These are phyloP conservation scores for Paramecium octaurelia DNA, from an alignment of 73 alveolate genomes.

Conservation along the genomic window DNA sequence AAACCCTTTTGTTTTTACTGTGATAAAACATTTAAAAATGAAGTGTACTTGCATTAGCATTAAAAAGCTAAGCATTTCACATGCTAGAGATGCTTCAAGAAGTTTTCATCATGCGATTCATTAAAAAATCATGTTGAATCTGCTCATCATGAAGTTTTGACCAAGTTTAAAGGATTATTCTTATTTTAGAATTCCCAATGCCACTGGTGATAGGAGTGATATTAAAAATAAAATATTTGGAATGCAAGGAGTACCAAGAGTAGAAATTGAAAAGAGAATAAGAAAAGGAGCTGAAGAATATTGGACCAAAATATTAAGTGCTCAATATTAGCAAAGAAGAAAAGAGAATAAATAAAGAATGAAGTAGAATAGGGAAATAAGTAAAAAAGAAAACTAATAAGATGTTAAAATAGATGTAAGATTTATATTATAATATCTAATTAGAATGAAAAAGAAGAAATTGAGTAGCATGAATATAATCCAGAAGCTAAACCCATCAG, in stretches of 20 bases:
- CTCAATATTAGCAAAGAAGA: constrained; percentile 32
- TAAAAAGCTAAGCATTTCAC: constrained; percentile 98
- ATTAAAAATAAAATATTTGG: constrained; percentile 98
- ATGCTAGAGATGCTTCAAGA: constrained; percentile 89
- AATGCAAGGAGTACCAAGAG: constrained; percentile 99
- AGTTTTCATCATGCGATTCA: constrained; percentile 97
- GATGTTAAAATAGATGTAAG: not conserved
- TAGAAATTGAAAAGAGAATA: constrained; percentile 84
- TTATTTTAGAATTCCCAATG: constrained; percentile 94
- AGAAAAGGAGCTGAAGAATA: constrained; percentile 63
- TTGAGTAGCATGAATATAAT: not conserved
- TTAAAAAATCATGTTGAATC: constrained; percentile 80
- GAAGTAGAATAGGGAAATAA: constrained; percentile 43
- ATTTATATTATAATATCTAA: not conserved
- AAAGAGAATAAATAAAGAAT: constrained; percentile 50
- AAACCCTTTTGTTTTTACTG: constrained; percentile 99
- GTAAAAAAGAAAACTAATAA: not conserved
- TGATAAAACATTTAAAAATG: constrained; percentile 96
- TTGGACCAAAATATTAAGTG: constrained; percentile 63
- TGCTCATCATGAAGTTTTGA: constrained; percentile 52
- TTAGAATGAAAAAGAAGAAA: not conserved
- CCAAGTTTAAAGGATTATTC: not conserved
- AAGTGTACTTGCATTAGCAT: constrained; percentile 93
- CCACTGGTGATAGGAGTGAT: constrained; percentile 96
- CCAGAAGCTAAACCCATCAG: constrained; percentile 7